A percentile compares a stretch with the other conserved stretches of the same genome.
phyloP scores from a whole-genome alignment of 23 red algal species.

The Porphyridium purpureum region DNA sequence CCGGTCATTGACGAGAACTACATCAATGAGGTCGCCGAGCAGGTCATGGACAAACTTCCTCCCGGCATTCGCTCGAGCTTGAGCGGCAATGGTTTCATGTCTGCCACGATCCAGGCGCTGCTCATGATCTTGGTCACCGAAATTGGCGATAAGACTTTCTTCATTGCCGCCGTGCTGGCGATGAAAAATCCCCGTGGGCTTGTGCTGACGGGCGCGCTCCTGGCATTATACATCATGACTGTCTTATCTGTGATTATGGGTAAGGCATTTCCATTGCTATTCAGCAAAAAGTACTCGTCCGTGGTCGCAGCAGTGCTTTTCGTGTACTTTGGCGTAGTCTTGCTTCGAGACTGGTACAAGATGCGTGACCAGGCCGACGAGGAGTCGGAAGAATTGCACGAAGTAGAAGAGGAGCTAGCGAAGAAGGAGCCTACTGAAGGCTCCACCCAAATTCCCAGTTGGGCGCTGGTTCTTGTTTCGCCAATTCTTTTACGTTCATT shows the following conservation, averaged over 20 bases:
- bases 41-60: too few relatives aligned
- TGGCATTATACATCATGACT: conserved; percentile 75
- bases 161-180: conserved; percentile 85
- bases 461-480: too few relatives aligned
- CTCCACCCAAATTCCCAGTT: too few relatives aligned
- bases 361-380: conserved; percentile 9
- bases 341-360: conserved; percentile 75
- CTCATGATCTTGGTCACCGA: conserved; percentile 80
- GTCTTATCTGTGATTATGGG: conserved; percentile 78
- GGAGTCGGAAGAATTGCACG: conserved; percentile 49
- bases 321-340: conserved; percentile 72
- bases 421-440: too few relatives aligned
- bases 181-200: conserved; percentile 56
- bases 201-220: conserved; percentile 52
- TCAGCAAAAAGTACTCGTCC: conserved; percentile 56
- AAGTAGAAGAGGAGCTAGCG: conserved; percentile 64
- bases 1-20: too few relatives aligned
- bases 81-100: conserved; percentile 19
- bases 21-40: too few relatives aligned
- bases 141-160: conserved; percentile 89
- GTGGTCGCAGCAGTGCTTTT: conserved; percentile 79
- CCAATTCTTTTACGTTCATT: conserved; percentile 41
- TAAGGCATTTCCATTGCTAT: conserved; percentile 69
- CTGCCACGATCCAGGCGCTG: conserved; percentile 45
- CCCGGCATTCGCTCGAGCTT: background rate